Evolutionary conservation across 2,329 filamentous ascomycete genomes (phyloP).

Genomic region (Pezicula neosporulosa): DNA sequence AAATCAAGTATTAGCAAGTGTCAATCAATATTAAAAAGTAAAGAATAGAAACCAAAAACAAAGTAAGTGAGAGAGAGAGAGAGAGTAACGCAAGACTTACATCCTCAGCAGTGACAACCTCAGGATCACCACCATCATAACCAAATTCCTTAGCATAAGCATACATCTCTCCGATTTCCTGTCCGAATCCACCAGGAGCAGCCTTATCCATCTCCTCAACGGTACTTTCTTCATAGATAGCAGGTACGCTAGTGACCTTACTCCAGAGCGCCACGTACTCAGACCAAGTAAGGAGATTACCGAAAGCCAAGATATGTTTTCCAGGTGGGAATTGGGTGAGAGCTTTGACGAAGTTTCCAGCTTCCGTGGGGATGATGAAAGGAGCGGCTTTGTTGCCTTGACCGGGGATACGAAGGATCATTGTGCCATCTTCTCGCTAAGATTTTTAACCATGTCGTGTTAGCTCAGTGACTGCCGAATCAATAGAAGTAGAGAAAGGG

Average conservation of each 20-base stretch:
- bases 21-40: too few species aligned
- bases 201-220: conserved; percentile 17
- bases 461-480: neutral
- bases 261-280: conserved; percentile 17
- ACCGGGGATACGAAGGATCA: conserved; percentile 7
- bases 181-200: conserved; percentile 17
- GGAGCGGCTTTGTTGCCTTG: conserved; percentile 13
- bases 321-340: conserved; percentile 21
- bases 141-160: conserved; percentile 25
- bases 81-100: conserved; percentile 4
- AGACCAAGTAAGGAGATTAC: conserved; percentile 10
- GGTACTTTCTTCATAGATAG: conserved; percentile 11
- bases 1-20: too few species aligned
- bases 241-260: conserved; percentile 7
- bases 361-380: conserved; percentile 22
- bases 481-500: neutral
- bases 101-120: conserved; percentile 16
- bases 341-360: conserved; percentile 27
- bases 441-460: neutral
- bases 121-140: conserved; percentile 32
- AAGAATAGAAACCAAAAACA: too few species aligned
- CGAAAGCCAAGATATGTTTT: conserved; percentile 16
- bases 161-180: conserved; percentile 31
- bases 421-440: conserved; percentile 13
- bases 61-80: too few species aligned